These are phyloP conservation scores for Paramecium caudatum DNA, from an alignment of 73 alveolate genomes.

Conservation along the genomic window DNA sequence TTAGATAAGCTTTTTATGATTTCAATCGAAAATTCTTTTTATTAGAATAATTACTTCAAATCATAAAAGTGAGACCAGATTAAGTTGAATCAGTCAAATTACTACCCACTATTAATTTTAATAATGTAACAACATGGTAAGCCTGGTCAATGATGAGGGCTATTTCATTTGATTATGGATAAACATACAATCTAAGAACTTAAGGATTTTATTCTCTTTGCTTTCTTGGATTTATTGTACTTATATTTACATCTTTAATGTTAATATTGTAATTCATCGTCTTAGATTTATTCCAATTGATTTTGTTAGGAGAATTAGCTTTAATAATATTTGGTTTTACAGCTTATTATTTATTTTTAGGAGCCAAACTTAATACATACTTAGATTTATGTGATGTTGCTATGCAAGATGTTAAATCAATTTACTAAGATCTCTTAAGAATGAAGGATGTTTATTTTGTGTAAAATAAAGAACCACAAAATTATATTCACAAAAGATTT, in stretches of 20 bases:
- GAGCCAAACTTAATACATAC: conserved; percentile 42
- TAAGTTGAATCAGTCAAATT: background rate
- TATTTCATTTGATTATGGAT: conserved; percentile 63
- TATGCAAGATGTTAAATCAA: conserved; percentile 30
- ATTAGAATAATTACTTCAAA: background rate
- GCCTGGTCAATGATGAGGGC: conserved; percentile 70
- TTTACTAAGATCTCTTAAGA: conserved; percentile 28
- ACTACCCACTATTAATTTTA: conserved; percentile 38
- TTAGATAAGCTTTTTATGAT: conserved; percentile 37
- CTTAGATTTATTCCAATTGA: conserved; percentile 5
- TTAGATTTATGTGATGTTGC: conserved; percentile 17
- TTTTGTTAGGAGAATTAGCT: conserved; percentile 33
- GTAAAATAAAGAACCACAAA: conserved; percentile 27
- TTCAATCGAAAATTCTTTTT: conserved; percentile 39
- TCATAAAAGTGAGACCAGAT: background rate
- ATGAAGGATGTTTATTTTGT: conserved; percentile 53
- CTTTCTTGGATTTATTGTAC: conserved; percentile 35
- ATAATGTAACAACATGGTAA: conserved; percentile 9
- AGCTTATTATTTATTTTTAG: conserved; percentile 6
- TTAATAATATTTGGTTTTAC: background rate
- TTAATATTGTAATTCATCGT: background rate
- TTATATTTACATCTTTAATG: background rate
- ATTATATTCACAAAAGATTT: conserved; percentile 48
- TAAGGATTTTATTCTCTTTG: conserved; percentile 51
- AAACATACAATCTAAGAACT: conserved; percentile 46